Conservation (phyloP, 2,329 filamentous ascomycete species). For the Diaporthe humulicola region DNA sequence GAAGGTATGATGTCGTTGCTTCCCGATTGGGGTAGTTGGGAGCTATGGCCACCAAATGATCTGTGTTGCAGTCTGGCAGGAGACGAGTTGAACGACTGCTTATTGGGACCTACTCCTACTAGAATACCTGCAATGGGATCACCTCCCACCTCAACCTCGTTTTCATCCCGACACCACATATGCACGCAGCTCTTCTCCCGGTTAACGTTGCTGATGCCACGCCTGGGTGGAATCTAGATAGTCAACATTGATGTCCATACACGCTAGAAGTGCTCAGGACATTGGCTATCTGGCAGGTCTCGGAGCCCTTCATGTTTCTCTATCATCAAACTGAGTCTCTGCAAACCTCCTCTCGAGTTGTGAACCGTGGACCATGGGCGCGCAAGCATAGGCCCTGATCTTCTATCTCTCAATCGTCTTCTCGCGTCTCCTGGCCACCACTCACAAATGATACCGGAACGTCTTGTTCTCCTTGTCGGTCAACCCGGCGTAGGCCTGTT, state of each 20-base stretch:
- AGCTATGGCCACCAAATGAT: constrained; percentile 19
- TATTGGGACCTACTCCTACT: no score
- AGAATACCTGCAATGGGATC: not conserved
- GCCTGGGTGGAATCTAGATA: not conserved
- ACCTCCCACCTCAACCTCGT: not conserved
- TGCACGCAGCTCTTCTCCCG: no score
- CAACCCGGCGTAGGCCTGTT: constrained; percentile 16
- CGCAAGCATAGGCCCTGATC: not conserved
- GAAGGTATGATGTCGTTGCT: constrained; percentile 30
- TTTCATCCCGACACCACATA: no score
- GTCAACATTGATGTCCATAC: not conserved
- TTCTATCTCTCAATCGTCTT: not conserved
- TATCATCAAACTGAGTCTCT: not conserved
- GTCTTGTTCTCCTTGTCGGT: constrained; percentile 14
- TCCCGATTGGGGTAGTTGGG: constrained; percentile 8
- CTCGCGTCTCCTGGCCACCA: not conserved
- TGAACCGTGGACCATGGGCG: not conserved
- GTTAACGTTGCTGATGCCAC: not conserved
- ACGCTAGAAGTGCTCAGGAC: not conserved
- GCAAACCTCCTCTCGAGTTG: not conserved
- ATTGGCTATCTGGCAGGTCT: not conserved
- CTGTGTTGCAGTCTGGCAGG: not conserved
- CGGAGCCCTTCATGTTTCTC: not conserved
- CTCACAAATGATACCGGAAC: constrained; percentile 17
- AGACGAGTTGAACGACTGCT: no score